phyloP scores from a whole-genome alignment of 2,329 filamentous ascomycete species.

The Trichophyton benhamiae region DNA sequence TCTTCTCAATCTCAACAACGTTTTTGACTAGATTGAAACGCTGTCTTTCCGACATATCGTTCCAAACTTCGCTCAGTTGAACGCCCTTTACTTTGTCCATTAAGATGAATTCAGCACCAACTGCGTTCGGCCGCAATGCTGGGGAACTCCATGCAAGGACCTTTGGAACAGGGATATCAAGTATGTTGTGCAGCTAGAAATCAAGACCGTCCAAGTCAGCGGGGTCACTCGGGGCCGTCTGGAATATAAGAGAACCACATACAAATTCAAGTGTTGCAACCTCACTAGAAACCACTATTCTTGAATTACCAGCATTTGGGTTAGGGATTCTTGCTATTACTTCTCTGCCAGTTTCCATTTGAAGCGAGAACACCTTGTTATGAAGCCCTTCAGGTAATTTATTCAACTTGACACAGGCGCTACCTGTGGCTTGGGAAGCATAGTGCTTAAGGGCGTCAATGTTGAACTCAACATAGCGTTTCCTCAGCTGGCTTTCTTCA shows the following conservation, averaged over 20 bases:
- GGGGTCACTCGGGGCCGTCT: no score
- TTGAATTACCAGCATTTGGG: not conserved
- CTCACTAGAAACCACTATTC: not conserved
- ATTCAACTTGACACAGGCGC: not conserved
- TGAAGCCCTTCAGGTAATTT: not conserved
- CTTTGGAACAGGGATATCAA: not conserved
- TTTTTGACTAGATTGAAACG: not conserved
- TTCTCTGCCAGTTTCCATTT: not conserved
- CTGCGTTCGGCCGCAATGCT: not conserved
- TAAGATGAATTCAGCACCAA: not conserved
- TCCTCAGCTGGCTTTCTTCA: not conserved
- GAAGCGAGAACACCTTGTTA: not conserved
- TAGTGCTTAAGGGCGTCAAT: not conserved
- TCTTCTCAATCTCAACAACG: not conserved
- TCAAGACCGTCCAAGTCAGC: not conserved
- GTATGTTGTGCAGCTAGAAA: not conserved
- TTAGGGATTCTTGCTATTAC: not conserved
- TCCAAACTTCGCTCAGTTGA: not conserved
- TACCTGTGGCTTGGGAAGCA: not conserved
- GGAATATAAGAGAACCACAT: not conserved
- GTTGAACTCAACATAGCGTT: not conserved
- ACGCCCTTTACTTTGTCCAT: not conserved
- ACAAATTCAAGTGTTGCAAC: not conserved
- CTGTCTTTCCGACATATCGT: not conserved
- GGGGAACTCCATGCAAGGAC: not conserved